Percentiles rank a stretch among this genome's conserved stretches.
Evolutionary conservation across 2,329 filamentous ascomycete genomes (phyloP).

Genomic region (Penicillium sp.): DNA sequence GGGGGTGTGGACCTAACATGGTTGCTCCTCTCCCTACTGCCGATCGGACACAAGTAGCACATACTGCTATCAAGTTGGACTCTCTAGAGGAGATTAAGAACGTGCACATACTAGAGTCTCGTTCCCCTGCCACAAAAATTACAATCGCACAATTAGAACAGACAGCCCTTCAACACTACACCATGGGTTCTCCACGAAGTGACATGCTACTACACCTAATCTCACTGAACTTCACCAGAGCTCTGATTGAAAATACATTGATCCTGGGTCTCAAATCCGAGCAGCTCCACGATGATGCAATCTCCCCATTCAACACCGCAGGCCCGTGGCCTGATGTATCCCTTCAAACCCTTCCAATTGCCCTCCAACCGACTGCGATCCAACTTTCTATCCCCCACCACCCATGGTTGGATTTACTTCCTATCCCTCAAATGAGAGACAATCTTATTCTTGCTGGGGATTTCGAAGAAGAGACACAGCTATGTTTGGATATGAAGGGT

Average conservation of each 20-base stretch:
- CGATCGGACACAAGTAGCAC: no score
- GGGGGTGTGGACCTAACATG: no score
- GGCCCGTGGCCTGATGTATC: conserved; percentile 10
- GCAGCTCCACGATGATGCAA: conserved; percentile 17
- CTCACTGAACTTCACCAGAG: conserved; percentile 20
- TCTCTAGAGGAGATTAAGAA: no score
- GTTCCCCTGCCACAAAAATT: no score
- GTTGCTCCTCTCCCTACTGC: no score
- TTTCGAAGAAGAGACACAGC: conserved; percentile 15
- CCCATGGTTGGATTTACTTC: conserved; percentile 30
- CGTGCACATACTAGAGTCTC: no score
- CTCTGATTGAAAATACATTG: conserved; percentile 18
- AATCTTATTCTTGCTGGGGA: conserved; percentile 22
- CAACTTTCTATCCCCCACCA: conserved; percentile 25
- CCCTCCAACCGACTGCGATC: conserved; percentile 22
- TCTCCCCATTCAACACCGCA: conserved; percentile 18
- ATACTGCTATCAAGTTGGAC: no score
- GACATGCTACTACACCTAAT: conserved; percentile 20
- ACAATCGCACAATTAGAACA: not conserved
- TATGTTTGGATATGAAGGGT: conserved; percentile 22
- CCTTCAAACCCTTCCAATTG: conserved; percentile 2
- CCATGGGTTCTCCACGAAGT: conserved; percentile 14
- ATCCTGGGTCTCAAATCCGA: conserved; percentile 16
- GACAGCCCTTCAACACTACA: conserved; percentile 3
- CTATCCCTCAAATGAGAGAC: conserved; percentile 23